A percentile compares a stretch with the other conserved stretches of the same genome.
These are phyloP conservation scores for Saccharomycopsis hybrid DNA, from an alignment of 1,139 yeast species.

Conservation along the genomic window DNA sequence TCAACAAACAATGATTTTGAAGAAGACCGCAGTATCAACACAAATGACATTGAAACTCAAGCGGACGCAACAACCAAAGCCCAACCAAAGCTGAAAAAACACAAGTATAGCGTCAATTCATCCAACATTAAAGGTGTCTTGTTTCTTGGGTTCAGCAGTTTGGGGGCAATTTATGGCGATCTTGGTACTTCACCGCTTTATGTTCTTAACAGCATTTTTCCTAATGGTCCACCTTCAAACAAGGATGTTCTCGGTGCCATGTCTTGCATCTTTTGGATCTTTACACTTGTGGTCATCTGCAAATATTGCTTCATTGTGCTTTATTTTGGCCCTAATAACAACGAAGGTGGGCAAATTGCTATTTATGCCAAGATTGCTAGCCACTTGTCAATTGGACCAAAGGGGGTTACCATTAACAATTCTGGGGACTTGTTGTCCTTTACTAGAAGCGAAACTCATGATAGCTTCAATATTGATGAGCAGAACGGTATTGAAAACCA, in stretches of 20 bases:
- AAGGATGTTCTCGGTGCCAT: constrained; percentile 45
- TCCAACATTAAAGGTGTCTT: constrained; percentile 1
- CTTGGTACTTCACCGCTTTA: constrained; percentile 57
- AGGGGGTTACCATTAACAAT: constrained; percentile 35
- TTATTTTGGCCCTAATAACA: constrained; percentile 45
- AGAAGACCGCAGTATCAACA: too few species aligned
- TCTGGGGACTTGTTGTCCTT: constrained; percentile 32
- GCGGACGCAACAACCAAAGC: too few species aligned
- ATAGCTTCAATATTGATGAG: constrained; percentile 21
- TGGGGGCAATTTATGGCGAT: constrained; percentile 60
- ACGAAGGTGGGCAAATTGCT: constrained; percentile 60
- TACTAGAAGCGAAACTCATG: constrained; percentile 37
- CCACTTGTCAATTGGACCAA: constrained; percentile 41
- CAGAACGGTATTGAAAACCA: constrained; percentile 10
- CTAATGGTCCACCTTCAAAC: constrained; percentile 27
- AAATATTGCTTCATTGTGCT: constrained; percentile 47
- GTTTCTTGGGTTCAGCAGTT: constrained; percentile 22
- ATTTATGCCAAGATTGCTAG: constrained; percentile 52
- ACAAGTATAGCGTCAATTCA: neutral
- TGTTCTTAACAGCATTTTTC: constrained; percentile 40
- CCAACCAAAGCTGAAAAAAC: too few species aligned
- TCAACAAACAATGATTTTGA: too few species aligned
- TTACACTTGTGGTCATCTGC: constrained; percentile 45
- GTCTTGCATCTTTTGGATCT: constrained; percentile 49
- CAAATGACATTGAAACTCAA: too few species aligned